Evolutionary conservation across 805 yeast genomes (phyloP).

Genomic region (Metahyphopichia silvanorum): DNA sequence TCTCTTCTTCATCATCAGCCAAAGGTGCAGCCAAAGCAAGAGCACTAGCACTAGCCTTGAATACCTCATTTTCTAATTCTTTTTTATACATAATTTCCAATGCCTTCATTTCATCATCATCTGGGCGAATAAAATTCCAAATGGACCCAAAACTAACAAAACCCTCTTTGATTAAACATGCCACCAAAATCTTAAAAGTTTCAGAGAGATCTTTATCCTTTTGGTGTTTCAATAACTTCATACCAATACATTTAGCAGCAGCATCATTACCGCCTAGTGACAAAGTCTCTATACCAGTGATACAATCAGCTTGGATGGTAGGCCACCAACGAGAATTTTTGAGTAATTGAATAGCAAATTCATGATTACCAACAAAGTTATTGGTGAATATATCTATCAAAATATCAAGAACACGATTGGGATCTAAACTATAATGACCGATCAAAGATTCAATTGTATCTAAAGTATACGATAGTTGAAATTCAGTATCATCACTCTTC

Average conservation of each 20-base stretch:
- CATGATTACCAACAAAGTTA: constrained; percentile 41
- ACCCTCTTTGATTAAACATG: constrained; percentile 61
- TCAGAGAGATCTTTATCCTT: constrained; percentile 36
- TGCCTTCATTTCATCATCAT: constrained; percentile 41
- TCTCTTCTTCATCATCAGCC: constrained; percentile 54
- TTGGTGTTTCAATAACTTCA: constrained; percentile 33
- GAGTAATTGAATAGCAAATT: constrained; percentile 49
- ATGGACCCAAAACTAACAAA: constrained; percentile 62
- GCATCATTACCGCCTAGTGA: constrained; percentile 51
- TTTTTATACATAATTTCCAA: constrained; percentile 45
- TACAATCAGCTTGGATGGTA: constrained; percentile 23
- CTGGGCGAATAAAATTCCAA: constrained; percentile 55
- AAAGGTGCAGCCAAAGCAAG: constrained; percentile 87
- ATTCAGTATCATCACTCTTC: constrained; percentile 29
- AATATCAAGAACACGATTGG: constrained; percentile 64
- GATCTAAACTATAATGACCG: constrained; percentile 76
- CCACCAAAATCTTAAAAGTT: constrained; percentile 44
- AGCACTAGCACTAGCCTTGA: constrained; percentile 68
- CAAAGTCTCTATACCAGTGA: constrained; percentile 27
- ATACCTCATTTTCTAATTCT: constrained; percentile 51
- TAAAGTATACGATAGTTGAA: constrained; percentile 42
- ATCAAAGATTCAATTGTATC: constrained; percentile 54
- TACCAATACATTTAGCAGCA: constrained; percentile 54
- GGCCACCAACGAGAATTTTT: constrained; percentile 72
- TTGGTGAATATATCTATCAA: constrained; percentile 51